phyloP scores from a whole-genome alignment of 805 yeast species.

The Teunomyces funiuensis region DNA sequence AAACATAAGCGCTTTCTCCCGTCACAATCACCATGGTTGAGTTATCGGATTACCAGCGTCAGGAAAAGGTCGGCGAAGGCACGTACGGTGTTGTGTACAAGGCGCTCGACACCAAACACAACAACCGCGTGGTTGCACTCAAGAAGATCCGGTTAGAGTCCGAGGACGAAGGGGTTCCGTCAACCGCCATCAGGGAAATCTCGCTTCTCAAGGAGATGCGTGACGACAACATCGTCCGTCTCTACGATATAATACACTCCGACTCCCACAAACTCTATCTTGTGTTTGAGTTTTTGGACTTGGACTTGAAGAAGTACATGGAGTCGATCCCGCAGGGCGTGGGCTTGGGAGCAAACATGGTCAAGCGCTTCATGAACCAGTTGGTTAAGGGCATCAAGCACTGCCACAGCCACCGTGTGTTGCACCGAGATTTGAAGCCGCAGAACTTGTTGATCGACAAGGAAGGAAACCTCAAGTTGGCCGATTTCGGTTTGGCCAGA shows the following conservation, averaged over 20 bases:
- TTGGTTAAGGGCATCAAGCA: slow-evolving; percentile 86
- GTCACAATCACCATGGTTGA: slow-evolving; percentile 66
- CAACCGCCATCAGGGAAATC: slow-evolving; percentile 96
- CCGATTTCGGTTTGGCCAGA: slow-evolving; percentile 89
- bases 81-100: slow-evolving; percentile 98
- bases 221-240: slow-evolving; percentile 88
- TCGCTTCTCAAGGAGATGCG: slow-evolving; percentile 90
- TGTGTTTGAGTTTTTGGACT: slow-evolving; percentile 90
- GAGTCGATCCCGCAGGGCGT: slow-evolving; percentile 89
- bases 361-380: slow-evolving; percentile 90
- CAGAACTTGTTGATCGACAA: slow-evolving; percentile 92
- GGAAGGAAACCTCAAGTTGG: slow-evolving; percentile 76
- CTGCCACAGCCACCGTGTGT: slow-evolving; percentile 91
- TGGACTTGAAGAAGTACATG: slow-evolving; percentile 96
- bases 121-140: slow-evolving; percentile 91
- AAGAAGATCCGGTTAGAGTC: slow-evolving; percentile 94
- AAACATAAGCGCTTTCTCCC: too few species aligned
- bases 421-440: slow-evolving; percentile 95
- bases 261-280: slow-evolving; percentile 89
- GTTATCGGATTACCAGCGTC: slow-evolving; percentile 84
- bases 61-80: slow-evolving; percentile 97
- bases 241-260: slow-evolving; percentile 92
- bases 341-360: slow-evolving; percentile 86
- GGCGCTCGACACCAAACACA: slow-evolving; percentile 84
- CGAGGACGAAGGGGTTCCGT: slow-evolving; percentile 98